Base-by-base conservation (phyloP, 371 early-diverging fungal species). In the Mortierella sp. region DNA sequence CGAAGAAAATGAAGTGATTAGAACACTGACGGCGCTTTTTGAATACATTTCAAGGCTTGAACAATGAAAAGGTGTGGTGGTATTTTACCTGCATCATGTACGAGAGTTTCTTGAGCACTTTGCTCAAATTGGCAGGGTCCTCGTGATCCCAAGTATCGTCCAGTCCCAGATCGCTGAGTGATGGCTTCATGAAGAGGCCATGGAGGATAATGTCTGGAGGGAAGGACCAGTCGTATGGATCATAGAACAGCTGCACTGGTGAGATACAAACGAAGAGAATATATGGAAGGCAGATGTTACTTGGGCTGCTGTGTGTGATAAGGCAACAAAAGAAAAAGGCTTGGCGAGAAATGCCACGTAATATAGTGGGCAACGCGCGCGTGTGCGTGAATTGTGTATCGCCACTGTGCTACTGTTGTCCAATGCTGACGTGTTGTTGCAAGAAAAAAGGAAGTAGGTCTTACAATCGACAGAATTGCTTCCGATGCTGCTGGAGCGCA, bases 191-290 rank as follows among this genome's bases (percentile, higher is more conserved):
- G 21, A 63, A 27, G 2, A 68, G 24, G 24, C 86, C 86, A 46
- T 75, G 72, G 43, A 86, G 58, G 21, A 86, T 80, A 51, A 86
- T 51, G n/a, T 86, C 86, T 7, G 86, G 86, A 4, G 86, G 86
- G 63, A 86, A 86, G 0, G 86, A 76, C 86, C 86, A 86, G 51
- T 86, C 79, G 75, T 82, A 82, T 21, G 86, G 82, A 70, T 86
- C 80, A 71, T 79, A 86, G 41, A 63, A 77, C 41, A 86, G 79
- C 60, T 79, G 79, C 70, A 86, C 86, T 86, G 68, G 16, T 35
- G 58, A 24, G n/a, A 32, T 32, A 63, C 63, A 35, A 21, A 3
- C 0, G 41, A 21, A 41, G 16, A 21, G 1, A 29, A 6, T 35
- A 63, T 38, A 32, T 38, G 38, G 38, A 38, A 38, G 5, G 5